phyloP scores from a whole-genome alignment of 1,284 basidiomycete species.

The Ceratobasidium sp. region DNA sequence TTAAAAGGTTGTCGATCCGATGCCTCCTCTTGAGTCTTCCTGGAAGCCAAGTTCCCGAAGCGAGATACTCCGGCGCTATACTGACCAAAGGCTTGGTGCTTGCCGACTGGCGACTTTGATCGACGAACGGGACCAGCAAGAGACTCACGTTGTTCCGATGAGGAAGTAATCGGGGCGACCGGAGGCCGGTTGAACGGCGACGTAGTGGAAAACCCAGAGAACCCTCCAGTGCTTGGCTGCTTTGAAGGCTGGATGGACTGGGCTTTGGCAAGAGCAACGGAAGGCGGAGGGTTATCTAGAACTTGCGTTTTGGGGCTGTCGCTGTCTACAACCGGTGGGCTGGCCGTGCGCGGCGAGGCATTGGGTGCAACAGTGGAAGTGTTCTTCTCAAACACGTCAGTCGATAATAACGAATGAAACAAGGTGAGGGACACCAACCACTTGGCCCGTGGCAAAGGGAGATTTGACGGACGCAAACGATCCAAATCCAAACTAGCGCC shows the following conservation, averaged over 20 bases:
- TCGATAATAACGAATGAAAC: neutral
- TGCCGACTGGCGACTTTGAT: constrained; percentile 41
- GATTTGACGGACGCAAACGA: constrained; percentile 36
- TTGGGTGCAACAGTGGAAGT: neutral
- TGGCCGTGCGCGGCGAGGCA: neutral
- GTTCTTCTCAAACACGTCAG: neutral
- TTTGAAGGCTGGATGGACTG: neutral
- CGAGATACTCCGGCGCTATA: constrained; percentile 38
- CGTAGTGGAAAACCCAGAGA: constrained; percentile 10
- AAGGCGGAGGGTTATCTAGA: neutral
- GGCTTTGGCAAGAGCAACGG: neutral
- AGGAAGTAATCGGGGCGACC: neutral
- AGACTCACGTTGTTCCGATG: constrained; percentile 20
- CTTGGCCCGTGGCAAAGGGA: constrained; percentile 13
- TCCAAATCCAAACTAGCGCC: constrained; percentile 31
- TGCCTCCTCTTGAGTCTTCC: constrained; percentile 17
- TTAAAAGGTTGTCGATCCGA: neutral
- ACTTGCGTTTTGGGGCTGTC: neutral
- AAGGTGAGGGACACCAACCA: neutral
- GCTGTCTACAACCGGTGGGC: neutral
- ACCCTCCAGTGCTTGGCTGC: neutral
- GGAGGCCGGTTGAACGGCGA: constrained; percentile 8
- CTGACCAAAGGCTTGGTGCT: constrained; percentile 40
- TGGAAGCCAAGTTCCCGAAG: constrained; percentile 6
- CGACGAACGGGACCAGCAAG: constrained; percentile 38